Conservation (phyloP, 73 alveolate genomes). For the Paramecium sexaurelia region DNA sequence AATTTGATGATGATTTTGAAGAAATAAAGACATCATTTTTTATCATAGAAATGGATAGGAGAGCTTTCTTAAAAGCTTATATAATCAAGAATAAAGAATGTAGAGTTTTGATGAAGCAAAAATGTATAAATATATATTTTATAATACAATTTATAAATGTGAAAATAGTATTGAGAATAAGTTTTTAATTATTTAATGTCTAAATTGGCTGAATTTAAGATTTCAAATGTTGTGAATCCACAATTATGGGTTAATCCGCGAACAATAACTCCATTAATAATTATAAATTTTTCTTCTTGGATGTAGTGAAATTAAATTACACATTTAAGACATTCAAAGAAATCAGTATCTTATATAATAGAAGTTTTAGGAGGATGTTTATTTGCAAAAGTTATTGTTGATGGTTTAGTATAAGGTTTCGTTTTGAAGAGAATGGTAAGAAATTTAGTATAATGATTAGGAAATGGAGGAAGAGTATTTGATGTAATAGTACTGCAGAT, state of each 20-base stretch:
- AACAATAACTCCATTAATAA: neutral
- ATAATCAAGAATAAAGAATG: no score
- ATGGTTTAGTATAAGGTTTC: neutral
- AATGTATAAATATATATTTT: no score
- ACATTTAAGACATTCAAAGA: neutral
- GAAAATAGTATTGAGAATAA: neutral
- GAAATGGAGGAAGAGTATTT: constrained; percentile 11
- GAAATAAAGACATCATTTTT: no score
- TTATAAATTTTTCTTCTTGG: neutral
- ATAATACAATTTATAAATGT: no score
- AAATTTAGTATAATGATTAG: neutral
- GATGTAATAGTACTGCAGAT: neutral
- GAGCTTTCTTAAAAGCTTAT: no score
- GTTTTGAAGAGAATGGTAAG: neutral
- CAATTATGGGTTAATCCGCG: neutral
- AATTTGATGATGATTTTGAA: no score
- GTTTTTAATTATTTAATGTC: neutral
- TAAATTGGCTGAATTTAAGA: neutral
- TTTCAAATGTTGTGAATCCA: neutral
- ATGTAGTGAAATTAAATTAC: neutral
- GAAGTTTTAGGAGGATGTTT: neutral
- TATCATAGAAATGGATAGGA: no score
- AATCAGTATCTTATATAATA: neutral
- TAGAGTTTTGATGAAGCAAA: no score
- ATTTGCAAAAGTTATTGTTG: neutral